Conservation (phyloP, 1,284 basidiomycete species). For the Puccinia horiana region DNA sequence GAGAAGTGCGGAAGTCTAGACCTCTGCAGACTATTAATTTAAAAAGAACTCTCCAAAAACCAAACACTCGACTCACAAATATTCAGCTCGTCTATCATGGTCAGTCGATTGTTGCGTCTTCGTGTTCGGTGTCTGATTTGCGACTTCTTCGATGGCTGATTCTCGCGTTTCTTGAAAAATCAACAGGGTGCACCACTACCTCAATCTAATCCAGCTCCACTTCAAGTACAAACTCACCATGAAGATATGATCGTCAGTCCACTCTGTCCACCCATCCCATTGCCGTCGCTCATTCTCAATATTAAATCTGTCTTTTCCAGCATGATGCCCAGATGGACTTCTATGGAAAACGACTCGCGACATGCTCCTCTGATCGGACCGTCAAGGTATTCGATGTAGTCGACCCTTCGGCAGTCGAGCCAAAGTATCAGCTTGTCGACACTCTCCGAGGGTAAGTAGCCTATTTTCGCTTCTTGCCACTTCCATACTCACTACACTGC, state of each 20-base stretch:
- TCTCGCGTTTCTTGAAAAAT: background rate
- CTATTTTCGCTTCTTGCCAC: background rate
- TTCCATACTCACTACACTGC: background rate
- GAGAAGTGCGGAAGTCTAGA: too few species aligned
- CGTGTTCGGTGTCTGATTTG: background rate
- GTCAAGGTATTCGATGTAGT: constrained; percentile 94
- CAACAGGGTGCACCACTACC: constrained; percentile 19
- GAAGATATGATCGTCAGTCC: constrained; percentile 87
- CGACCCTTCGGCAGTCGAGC: constrained; percentile 72
- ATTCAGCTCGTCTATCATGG: too few species aligned
- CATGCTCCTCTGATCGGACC: constrained; percentile 92
- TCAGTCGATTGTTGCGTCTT: background rate
- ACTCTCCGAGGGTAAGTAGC: constrained; percentile 76
- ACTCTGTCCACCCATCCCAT: constrained; percentile 23
- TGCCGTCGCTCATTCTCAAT: background rate
- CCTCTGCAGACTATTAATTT: too few species aligned
- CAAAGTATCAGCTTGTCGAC: constrained; percentile 60
- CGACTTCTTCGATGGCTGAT: background rate
- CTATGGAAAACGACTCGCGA: constrained; percentile 93
- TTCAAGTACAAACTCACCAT: constrained; percentile 76
- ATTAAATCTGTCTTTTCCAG: constrained; percentile 60
- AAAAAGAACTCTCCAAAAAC: background rate
- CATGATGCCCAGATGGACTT: constrained; percentile 98
- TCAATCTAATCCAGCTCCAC: constrained; percentile 23
- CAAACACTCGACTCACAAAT: too few species aligned